Evolutionary conservation across 2,329 filamentous ascomycete genomes (phyloP).

Genomic region (Stagonosporopsis cucurbitacearum): DNA sequence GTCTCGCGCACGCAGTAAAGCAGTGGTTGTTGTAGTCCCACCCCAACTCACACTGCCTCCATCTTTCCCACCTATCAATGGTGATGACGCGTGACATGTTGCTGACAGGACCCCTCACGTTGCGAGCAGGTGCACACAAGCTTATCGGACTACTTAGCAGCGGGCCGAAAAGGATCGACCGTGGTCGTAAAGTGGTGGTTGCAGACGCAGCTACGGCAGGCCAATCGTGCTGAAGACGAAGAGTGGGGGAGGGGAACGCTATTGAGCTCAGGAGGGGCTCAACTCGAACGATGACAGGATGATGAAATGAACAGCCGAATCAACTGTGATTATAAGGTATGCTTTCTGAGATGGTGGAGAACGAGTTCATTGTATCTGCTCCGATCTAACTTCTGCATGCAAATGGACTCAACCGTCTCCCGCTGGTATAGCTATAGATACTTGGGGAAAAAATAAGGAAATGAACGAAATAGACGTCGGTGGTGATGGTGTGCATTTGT

Average conservation of each 20-base stretch:
- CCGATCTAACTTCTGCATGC: not conserved
- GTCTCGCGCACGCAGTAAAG: slow-evolving; percentile 10
- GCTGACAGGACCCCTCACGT: slow-evolving; percentile 14
- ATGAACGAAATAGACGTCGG: not conserved
- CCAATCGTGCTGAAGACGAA: slow-evolving; percentile 17
- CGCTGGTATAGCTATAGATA: too few species aligned
- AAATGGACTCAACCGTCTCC: too few species aligned
- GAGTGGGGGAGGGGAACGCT: slow-evolving; percentile 31
- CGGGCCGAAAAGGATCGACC: not conserved
- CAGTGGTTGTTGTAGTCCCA: slow-evolving; percentile 9
- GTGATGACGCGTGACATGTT: slow-evolving; percentile 17
- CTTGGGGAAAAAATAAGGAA: too few species aligned
- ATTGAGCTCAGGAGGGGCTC: not conserved
- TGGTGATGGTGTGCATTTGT: not conserved
- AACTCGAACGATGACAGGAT: not conserved
- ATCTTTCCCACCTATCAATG: slow-evolving; percentile 33
- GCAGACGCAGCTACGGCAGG: slow-evolving; percentile 9
- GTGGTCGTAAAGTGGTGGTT: slow-evolving; percentile 10
- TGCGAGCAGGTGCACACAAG: slow-evolving; percentile 1
- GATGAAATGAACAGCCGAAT: too few species aligned
- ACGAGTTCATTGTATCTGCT: not conserved
- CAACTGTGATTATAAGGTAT: too few species aligned
- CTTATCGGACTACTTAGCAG: slow-evolving; percentile 24
- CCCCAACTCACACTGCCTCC: slow-evolving; percentile 22
- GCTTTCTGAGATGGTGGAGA: too few species aligned